phyloP scores from a whole-genome alignment of 2,329 filamentous ascomycete genomes.

The Emericellopsis atlantica region DNA sequence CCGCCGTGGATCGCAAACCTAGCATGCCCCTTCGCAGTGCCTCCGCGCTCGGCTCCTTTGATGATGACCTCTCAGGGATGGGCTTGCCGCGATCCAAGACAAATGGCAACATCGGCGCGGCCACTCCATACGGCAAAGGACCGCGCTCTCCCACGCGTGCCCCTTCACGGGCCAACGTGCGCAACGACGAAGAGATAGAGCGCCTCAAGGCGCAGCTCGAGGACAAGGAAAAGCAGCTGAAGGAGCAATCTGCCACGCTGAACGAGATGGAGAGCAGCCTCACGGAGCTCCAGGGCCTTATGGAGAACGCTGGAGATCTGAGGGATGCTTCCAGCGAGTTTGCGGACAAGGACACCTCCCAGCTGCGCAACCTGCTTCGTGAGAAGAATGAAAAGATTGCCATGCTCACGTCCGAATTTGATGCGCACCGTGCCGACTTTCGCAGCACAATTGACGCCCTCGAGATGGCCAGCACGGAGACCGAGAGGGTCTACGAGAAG shows the following conservation, averaged over 20 bases:
- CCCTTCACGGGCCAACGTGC: conserved; percentile 36
- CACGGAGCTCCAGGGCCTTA: conserved; percentile 60
- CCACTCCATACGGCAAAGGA: conserved; percentile 41
- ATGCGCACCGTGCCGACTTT: conserved; percentile 89
- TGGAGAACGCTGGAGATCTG: conserved; percentile 42
- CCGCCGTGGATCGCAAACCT: conserved; percentile 33
- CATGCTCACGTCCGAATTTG: conserved; percentile 86
- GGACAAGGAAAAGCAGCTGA: conserved; percentile 77
- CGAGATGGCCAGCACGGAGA: conserved; percentile 90
- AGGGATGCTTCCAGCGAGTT: conserved; percentile 28
- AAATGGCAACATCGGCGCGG: conserved; percentile 40
- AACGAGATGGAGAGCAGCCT: conserved; percentile 84
- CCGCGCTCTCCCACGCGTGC: conserved; percentile 27
- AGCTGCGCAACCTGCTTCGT: conserved; percentile 69
- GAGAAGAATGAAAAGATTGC: conserved; percentile 98
- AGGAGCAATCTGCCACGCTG: conserved; percentile 71
- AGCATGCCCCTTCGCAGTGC: conserved; percentile 44
- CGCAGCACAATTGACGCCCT: conserved; percentile 92
- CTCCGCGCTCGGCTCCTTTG: conserved; percentile 45
- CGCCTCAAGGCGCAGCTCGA: conserved; percentile 62
- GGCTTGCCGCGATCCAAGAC: conserved; percentile 36
- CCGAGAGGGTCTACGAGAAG: conserved; percentile 89
- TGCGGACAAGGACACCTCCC: conserved; percentile 60
- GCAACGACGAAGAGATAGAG: conserved; percentile 60
- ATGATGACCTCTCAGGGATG: conserved; percentile 44